A percentile compares a stretch with the other conserved stretches of the same genome.
Evolutionary conservation across 2,329 filamentous ascomycete species (phyloP).

Genomic region (Cercospora zeina): DNA sequence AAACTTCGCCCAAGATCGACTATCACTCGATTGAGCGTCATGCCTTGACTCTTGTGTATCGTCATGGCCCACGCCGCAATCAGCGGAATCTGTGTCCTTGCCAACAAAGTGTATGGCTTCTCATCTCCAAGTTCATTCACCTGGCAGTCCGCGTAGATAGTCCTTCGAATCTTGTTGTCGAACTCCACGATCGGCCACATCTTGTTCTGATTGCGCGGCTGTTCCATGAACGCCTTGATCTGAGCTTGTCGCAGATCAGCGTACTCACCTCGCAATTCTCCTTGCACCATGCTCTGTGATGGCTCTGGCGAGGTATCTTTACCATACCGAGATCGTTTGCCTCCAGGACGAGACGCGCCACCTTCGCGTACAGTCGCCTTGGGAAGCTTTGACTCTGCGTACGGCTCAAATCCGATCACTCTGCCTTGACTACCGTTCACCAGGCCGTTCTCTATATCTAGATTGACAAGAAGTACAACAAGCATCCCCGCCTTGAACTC

Average conservation of each 20-base stretch:
- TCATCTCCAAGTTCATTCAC: conserved; percentile 51
- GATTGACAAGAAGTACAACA: conserved; percentile 56
- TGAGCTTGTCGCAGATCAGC: conserved; percentile 21
- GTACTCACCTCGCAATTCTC: conserved; percentile 27
- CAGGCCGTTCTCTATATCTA: conserved; percentile 46
- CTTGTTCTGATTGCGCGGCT: conserved; percentile 22
- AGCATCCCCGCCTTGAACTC: conserved; percentile 55
- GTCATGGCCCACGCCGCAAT: conserved; percentile 63
- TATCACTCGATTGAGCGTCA: conserved; percentile 60
- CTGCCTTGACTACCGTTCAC: conserved; percentile 54
- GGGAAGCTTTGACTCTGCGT: conserved; percentile 23
- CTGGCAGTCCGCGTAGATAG: conserved; percentile 56
- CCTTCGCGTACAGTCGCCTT: conserved; percentile 20
- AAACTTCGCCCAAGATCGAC: conserved; percentile 58
- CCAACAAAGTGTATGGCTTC: conserved; percentile 51
- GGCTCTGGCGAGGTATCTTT: conserved; percentile 23
- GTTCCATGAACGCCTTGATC: conserved; percentile 21
- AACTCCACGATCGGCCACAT: conserved; percentile 55
- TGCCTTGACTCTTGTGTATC: conserved; percentile 64
- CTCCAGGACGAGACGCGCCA: conserved; percentile 6
- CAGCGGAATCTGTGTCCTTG: conserved; percentile 62
- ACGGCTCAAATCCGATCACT: conserved; percentile 44
- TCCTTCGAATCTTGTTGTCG: conserved; percentile 50
- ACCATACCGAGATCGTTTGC: conserved; percentile 11
- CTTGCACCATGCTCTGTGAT: conserved; percentile 7